Evolutionary conservation across 495 filamentous ascomycete species (phyloP), one percentile per base, ranked within the genome.

Genomic region (Pseudoneurospora amorphoporcata): DNA sequence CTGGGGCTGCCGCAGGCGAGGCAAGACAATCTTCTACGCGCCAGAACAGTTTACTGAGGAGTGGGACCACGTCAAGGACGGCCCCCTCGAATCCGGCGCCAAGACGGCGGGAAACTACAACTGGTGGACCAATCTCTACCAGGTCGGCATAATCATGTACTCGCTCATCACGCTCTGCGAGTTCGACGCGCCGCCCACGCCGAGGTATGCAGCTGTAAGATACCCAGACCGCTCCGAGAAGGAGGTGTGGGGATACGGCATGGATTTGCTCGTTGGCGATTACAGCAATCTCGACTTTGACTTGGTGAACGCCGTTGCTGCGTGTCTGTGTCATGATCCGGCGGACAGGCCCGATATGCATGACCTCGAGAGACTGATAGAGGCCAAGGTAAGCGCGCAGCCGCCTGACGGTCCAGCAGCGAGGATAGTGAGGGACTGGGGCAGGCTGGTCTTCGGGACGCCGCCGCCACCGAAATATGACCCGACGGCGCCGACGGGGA

Each of bases 21-120:
- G 73, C 32, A 74, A 74, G 42, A 4, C 3, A 3, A 6, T n/a
- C 17, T 10, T 45, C 38, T 61, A 12, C 14, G 61, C 71, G 19
- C 69, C 72, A 32, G 72, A 75, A 29, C 74, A 75, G 69, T 68
- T 69, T 40, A 58, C 72, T 32, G 69, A 75, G 38, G 74, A 75
- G 71, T 73, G 74, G 74, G 74, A 75, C 65, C 71, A 69, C 23
- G 8, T 75, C 17, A 58, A 71, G 39, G 39, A 39, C 1, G 14
- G 29, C 47, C 74, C 72, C 8, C 5, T 3, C 14, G 58, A n/a
- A 17, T n/a, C 38, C 23, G 29, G 17, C 19, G 32, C 71, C n/a
- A 14, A 38, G 23, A 69, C 41, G 29, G 74, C 74, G 12, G 74
- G 72, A 0, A 73, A 73, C 19, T 75, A 69, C 61, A 71, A 69